Base-by-base conservation (phyloP, 1,284 basidiomycete species). In the Tilletia indica region DNA sequence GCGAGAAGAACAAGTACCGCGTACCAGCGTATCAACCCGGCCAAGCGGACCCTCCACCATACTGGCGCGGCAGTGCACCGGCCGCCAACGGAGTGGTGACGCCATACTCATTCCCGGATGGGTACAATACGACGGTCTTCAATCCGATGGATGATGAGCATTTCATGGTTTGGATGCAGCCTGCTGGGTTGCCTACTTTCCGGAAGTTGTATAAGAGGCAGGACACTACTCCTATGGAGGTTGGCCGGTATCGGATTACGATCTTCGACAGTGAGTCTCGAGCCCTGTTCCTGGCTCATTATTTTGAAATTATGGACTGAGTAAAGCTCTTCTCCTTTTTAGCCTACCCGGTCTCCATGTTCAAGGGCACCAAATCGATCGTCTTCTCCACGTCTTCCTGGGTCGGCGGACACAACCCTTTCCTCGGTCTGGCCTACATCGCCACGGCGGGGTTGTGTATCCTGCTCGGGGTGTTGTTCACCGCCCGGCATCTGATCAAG, bases 151-250 rank as follows among this genome's bases (percentile, higher is more conserved):
- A 85, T 1, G 90, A 99, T 83, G 93, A 99, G 85, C 95, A 94
- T 83, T 98, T 99, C 87, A 94, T 97, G 86, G 95, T 98, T 79
- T 99, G 97, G 97, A 99, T 99, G 97, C 90, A 96, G 73, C 96
- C 94, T 1, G 93, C 97, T 0, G 96, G 95, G 31, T 86, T 99
- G 70, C 96, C 97, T 0, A 97, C 95, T 0, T 99, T 99, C 86
- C 90, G 93, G 58, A 98, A 98, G 86, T 87, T 98, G 25, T 98
- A 92, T 84, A 94, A 91, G 38, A 88, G 97, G 73, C 98, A 98
- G 85, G 96, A 98, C 82, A 85, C 89, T 39, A 87, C 90, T 42
- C 86, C 86, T 51, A 90, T 99, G 88, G 78, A 82, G 11, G 87
- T 89, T 66, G 97, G 94, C 4, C 87, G 86, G 49, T 99, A 99